Percentiles rank a stretch among this genome's conserved stretches.
These are phyloP conservation scores for Candida nonsorbophila DNA, from an alignment of 805 yeast species.

Conservation along the genomic window DNA sequence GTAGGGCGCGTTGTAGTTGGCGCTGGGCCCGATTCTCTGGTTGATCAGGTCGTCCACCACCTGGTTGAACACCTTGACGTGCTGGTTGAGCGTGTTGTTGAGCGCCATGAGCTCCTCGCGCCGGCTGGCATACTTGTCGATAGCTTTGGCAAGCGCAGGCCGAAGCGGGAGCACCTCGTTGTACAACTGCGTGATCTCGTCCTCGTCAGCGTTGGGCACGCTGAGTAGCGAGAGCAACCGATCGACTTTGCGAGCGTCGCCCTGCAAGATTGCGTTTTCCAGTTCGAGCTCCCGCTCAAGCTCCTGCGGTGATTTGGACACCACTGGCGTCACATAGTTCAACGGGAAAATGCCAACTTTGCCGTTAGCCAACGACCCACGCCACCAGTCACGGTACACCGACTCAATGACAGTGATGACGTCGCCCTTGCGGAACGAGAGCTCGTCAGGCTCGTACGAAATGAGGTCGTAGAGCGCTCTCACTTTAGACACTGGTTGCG, in stretches of 20 bases:
- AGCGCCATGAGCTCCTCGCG: slow-evolving; percentile 73
- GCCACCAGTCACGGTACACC: slow-evolving; percentile 93
- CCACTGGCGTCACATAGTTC: slow-evolving; percentile 80
- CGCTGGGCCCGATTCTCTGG: slow-evolving; percentile 10
- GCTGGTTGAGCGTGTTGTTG: slow-evolving; percentile 64
- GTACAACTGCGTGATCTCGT: slow-evolving; percentile 64
- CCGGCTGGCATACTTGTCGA: slow-evolving; percentile 73
- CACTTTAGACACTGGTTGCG: slow-evolving; percentile 55
- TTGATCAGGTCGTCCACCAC: slow-evolving; percentile 48
- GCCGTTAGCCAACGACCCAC: slow-evolving; percentile 75
- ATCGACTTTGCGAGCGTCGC: slow-evolving; percentile 56
- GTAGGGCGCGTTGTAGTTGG: slow-evolving; percentile 1
- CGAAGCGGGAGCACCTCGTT: slow-evolving; percentile 69
- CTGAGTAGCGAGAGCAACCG: slow-evolving; percentile 50
- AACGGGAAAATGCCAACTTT: slow-evolving; percentile 85
- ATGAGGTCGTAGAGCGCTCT: slow-evolving; percentile 79
- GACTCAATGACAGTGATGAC: slow-evolving; percentile 80
- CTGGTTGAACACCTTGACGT: slow-evolving; percentile 64
- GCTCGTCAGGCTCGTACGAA: slow-evolving; percentile 79
- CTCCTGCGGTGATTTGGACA: slow-evolving; percentile 61
- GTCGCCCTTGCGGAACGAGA: slow-evolving; percentile 84
- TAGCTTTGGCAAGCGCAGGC: slow-evolving; percentile 64
- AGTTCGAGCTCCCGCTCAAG: slow-evolving; percentile 41
- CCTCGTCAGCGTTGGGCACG: slow-evolving; percentile 44
- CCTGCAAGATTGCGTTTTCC: slow-evolving; percentile 51